Percentiles rank a stretch among this genome's conserved stretches.
These are phyloP conservation scores for Populus hybrid DNA, from an alignment of 441 rosid genomes.

Conservation along the genomic window DNA sequence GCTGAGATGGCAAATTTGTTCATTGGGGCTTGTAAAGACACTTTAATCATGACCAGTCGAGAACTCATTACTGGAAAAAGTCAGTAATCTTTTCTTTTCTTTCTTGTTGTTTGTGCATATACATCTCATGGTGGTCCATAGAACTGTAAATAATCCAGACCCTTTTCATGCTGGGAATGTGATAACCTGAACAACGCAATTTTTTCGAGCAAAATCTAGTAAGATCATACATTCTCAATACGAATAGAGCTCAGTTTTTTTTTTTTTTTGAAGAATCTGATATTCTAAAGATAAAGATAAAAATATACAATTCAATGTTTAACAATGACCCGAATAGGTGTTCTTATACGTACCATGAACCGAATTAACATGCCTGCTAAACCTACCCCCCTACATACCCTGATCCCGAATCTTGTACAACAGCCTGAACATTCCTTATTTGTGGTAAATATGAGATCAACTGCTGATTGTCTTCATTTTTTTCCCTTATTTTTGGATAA, in stretches of 20 bases:
- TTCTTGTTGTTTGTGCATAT: background rate
- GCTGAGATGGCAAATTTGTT: conserved; percentile 72
- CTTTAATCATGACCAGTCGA: conserved; percentile 91
- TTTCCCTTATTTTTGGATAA: too few relatives aligned
- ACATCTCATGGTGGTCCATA: conserved; percentile 6
- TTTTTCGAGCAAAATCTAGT: background rate
- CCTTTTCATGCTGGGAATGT: background rate
- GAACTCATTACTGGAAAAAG: conserved; percentile 85
- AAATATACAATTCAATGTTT: background rate
- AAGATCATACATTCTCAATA: background rate
- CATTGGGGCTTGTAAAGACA: conserved; percentile 61
- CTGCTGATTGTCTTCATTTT: background rate
- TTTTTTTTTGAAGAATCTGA: background rate
- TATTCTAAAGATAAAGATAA: too few relatives aligned
- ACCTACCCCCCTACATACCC: background rate
- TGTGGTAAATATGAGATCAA: background rate
- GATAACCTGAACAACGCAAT: background rate
- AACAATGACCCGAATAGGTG: background rate
- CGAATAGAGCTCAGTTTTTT: too few relatives aligned
- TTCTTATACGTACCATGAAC: background rate
- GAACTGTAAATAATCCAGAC: background rate
- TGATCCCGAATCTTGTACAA: background rate
- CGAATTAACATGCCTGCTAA: background rate
- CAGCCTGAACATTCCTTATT: background rate
- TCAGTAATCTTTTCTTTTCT: conserved; percentile 30